These are phyloP conservation scores for Neovahlkampfia damariscottae DNA, from an alignment of 78 protist genomes.

Conservation along the genomic window DNA sequence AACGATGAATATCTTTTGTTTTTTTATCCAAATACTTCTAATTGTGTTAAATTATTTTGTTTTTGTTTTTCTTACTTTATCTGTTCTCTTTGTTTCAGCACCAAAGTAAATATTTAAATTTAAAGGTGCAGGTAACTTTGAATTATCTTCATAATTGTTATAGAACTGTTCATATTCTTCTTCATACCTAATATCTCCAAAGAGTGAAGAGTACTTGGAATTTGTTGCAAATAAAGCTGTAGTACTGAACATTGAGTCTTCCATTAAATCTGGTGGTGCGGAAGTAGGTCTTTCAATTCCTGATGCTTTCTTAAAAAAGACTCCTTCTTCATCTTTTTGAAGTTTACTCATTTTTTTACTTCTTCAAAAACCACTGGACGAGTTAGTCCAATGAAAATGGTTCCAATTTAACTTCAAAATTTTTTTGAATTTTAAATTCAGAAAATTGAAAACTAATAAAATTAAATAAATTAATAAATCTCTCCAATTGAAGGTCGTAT, in stretches of 20 bases:
- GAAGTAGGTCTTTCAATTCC: background rate
- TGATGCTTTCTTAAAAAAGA: too few relatives aligned
- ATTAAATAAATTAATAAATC: too few relatives aligned
- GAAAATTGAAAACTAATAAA: too few relatives aligned
- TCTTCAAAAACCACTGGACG: too few relatives aligned
- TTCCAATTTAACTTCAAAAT: too few relatives aligned
- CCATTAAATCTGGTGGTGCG: background rate
- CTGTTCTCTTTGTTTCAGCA: background rate
- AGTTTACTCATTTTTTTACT: too few relatives aligned
- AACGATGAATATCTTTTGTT: background rate
- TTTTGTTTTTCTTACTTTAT: too few relatives aligned
- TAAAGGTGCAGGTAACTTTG: background rate
- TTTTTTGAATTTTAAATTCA: too few relatives aligned
- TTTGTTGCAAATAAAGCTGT: background rate
- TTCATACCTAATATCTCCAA: constrained; percentile 1
- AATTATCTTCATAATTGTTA: background rate
- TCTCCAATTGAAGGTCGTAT: too few relatives aligned
- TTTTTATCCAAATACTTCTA: background rate
- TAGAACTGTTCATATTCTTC: background rate
- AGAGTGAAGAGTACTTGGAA: background rate
- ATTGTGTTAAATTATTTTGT: background rate
- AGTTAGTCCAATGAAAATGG: too few relatives aligned
- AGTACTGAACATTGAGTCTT: too few relatives aligned
- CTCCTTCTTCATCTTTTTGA: too few relatives aligned
- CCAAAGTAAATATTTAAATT: background rate